Base-by-base conservation (phyloP, 257 asterid species). In the Craterostigma plantagineum region DNA sequence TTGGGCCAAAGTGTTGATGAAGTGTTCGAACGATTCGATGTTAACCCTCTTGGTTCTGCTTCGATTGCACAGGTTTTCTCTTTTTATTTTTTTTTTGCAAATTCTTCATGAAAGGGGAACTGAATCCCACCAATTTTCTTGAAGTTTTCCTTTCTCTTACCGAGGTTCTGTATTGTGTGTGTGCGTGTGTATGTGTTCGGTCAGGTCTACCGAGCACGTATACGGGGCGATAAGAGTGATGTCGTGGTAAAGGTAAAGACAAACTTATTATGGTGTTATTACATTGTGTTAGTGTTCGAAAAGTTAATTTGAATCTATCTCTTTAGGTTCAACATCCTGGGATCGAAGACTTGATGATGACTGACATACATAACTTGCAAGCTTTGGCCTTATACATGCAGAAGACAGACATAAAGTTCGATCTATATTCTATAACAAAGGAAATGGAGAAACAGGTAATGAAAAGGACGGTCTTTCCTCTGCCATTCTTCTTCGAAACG, bases 361-460 rank as follows among this genome's bases (percentile, higher is more conserved):
- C 92, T 46, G 99, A 90, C 67, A 79, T 90, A 38, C 86, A 81
- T 45, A 90, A 90, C 64, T 59, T 90, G 79, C 79, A 83, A 75
- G 94, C 91, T 63, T 83, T 83, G 54, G 95, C 99, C 27, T 57
- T 83, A n/a, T 90, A 63, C 62, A 77, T 90, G 82, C 99, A 90
- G 59, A 90, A 79, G 77, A 90, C 91, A 46, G 96, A 90, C 63
- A 68, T 90, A 69, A 83, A 66, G 48, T 90, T 90, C 14, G 99
- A 90, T 71, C 74, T 90, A 33, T 83, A 40, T 62, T 83, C 99
- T 33, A 72, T 83, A 45, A 90, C 94, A 46, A 90, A 73, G 75
- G 99, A 90, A 64, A 90, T 90, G 91, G 99, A 90, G 74, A 90
- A 60, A 66, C 99, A 90, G 94, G 96, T 90, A 51, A 23, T 6